Evolutionary conservation across 179 eudicot genomes (phyloP), one percentile per base, ranked within the genome.

Genomic region (Beta macrorhiza): DNA sequence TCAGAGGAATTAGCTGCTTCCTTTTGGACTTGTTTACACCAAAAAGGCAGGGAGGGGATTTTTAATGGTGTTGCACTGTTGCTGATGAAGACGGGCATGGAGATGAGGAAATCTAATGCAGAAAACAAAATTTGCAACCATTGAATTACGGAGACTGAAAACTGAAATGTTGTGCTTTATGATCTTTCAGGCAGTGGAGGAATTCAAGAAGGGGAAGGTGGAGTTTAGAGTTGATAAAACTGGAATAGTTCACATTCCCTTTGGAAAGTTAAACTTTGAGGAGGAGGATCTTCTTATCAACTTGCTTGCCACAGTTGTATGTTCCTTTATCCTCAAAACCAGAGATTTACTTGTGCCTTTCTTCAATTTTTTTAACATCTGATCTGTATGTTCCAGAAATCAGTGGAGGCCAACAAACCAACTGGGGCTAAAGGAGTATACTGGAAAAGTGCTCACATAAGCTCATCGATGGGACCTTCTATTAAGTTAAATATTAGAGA

Each of bases 401-500:
- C 99, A 29, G 91, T 96, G 58, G 98, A 94, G 83, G 56, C 90
- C 78, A 96, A 96, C 97, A 96, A 86, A 84, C 99, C 99, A 83
- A 61, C 91, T 0, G 99, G 99, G 71, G 98, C 97, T 22, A 96
- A 88, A 82, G 98, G 97, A 78, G 89, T 96, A 56, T 94, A 94
- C 91, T 96, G 99, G 99, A 94, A 91, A 84, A 92, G 93, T 84
- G 98, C 99, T 6, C 93, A 96, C 76, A 47, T 96, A 49, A 92
- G 98, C 89, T 92, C 99, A 52, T 92, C 98, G 0, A 96, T 96
- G 99, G 98, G 99, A 67, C 99, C 99, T 67, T 96, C 99, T 7
- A 85, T 96, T 76, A 82, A 86, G 78, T 87, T 96, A 84, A 92
- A 91, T 77, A 78, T 91, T 64, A 90, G 83, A 84, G 98, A 96